phyloP scores from a whole-genome alignment of 2,329 filamentous ascomycete species.

The Cytospora piceicola region DNA sequence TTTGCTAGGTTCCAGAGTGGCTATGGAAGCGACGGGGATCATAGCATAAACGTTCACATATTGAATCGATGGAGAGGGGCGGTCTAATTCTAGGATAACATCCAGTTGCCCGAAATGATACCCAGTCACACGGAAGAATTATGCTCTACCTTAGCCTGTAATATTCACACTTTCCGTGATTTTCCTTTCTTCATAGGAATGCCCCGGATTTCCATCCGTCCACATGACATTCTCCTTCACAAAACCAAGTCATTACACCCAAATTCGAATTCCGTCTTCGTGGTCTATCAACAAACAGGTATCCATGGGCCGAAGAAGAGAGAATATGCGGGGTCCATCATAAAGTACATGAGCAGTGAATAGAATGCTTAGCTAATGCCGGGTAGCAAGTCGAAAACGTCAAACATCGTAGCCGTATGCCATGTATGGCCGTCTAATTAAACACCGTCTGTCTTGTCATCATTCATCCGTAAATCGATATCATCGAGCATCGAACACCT shows the following conservation, averaged over 20 bases:
- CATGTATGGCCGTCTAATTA: neutral
- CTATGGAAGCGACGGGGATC: neutral
- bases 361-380: neutral
- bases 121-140: slow-evolving; percentile 5
- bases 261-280: neutral
- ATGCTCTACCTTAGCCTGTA: slow-evolving; percentile 1
- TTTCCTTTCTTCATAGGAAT: neutral
- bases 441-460: neutral
- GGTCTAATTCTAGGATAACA: neutral
- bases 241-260: neutral
- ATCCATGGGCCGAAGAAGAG: slow-evolving; percentile 2
- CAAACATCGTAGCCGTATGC: neutral
- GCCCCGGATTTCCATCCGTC: neutral
- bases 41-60: neutral
- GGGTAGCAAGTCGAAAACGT: neutral
- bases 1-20: neutral
- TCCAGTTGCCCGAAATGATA: slow-evolving; percentile 16
- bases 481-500: neutral
- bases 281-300: slow-evolving; percentile 1
- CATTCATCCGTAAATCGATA: neutral
- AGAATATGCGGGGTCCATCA: neutral
- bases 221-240: no score
- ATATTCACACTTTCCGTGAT: neutral
- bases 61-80: slow-evolving; percentile 7
- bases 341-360: neutral